A percentile compares a stretch with the other conserved stretches of the same genome.
phyloP scores from a whole-genome alignment of 1,284 basidiomycete species.

The Volvariella volvacea region DNA sequence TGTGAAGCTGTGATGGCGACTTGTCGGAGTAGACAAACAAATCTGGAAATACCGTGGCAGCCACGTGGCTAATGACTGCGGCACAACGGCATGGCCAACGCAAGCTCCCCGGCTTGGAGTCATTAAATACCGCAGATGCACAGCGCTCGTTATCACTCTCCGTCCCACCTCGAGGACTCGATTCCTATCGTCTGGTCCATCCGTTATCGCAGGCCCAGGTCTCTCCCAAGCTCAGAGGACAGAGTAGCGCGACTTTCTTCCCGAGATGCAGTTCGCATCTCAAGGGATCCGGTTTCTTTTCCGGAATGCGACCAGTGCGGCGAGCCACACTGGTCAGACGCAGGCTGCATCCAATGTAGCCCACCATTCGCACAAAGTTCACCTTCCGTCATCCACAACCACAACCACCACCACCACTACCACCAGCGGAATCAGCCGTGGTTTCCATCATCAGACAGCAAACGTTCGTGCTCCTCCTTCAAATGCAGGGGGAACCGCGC shows the following conservation, averaged over 20 bases:
- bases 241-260: neutral
- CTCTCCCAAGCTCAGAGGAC: neutral
- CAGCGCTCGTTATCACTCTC: too few species aligned
- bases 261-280: slow-evolving; percentile 51
- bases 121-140: too few species aligned
- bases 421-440: slow-evolving; percentile 14
- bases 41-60: too few species aligned
- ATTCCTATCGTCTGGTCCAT: too few species aligned
- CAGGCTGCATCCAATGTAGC: slow-evolving; percentile 5
- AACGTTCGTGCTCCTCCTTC: neutral
- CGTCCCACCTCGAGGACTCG: too few species aligned
- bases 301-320: slow-evolving; percentile 22
- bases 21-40: too few species aligned
- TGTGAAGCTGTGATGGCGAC: too few species aligned
- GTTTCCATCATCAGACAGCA: slow-evolving; percentile 13
- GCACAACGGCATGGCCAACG: too few species aligned
- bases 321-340: slow-evolving; percentile 3
- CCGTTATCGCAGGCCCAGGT: too few species aligned
- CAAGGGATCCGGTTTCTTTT: slow-evolving; percentile 36
- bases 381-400: slow-evolving; percentile 5
- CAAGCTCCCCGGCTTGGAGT: too few species aligned
- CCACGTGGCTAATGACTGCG: too few species aligned
- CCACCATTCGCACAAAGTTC: slow-evolving; percentile 3
- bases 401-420: slow-evolving; percentile 15
- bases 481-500: slow-evolving; percentile 21